phyloP scores from a whole-genome alignment of 352 stramenopile species.

The Globisporangium acanthophoron region DNA sequence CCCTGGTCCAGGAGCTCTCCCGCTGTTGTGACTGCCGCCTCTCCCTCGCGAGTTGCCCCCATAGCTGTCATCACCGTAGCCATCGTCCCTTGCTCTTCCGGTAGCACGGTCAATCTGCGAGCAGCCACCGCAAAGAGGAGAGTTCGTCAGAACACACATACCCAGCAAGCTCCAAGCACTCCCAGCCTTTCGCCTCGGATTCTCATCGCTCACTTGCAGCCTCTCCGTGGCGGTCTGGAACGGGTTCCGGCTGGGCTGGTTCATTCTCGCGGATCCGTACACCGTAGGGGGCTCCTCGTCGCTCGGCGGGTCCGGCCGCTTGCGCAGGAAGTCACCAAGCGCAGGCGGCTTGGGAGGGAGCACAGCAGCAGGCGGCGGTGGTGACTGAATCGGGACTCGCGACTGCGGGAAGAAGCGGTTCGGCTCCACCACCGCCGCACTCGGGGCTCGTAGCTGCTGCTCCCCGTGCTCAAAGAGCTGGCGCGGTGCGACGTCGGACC shows the following conservation, averaged over 20 bases:
- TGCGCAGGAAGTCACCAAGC: conserved; percentile 35
- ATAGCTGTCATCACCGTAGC: conserved; percentile 25
- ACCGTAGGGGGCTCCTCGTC: conserved; percentile 9
- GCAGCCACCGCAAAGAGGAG: neutral
- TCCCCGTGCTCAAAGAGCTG: neutral
- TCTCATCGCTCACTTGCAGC: conserved; percentile 33
- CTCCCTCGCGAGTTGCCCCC: conserved; percentile 16
- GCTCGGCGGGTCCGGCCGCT: conserved; percentile 15
- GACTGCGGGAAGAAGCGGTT: neutral
- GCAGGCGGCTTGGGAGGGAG: conserved; percentile 11
- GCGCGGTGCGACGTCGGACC: neutral
- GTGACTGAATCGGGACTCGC: neutral
- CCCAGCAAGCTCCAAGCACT: neutral
- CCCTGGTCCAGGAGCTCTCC: conserved; percentile 27
- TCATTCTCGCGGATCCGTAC: conserved; percentile 8
- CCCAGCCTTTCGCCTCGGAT: neutral
- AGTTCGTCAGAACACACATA: neutral
- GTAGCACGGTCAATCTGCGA: conserved; percentile 38
- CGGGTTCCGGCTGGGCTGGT: conserved; percentile 23
- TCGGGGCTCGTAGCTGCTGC: neutral
- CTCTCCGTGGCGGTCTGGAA: conserved; percentile 72
- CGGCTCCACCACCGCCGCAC: neutral
- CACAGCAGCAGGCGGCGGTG: neutral
- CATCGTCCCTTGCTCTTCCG: conserved; percentile 29
- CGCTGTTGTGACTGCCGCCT: conserved; percentile 9